Conservation (phyloP, 176 grass and related monocot species). For the Urochloa ruziziensis region DNA sequence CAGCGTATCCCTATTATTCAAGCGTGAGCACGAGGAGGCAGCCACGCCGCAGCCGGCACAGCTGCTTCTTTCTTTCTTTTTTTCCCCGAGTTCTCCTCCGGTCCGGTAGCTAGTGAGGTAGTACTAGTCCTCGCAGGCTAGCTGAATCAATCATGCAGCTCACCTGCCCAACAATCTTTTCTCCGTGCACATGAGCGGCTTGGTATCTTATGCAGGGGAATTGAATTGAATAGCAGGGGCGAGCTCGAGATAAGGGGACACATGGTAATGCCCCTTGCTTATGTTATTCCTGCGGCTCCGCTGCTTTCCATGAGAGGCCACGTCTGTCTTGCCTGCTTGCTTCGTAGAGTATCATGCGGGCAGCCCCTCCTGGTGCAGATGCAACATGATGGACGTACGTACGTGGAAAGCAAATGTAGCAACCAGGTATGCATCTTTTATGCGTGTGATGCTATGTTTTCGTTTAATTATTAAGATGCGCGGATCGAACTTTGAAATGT, state of each 20-base stretch:
- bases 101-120: no score
- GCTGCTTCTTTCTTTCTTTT: neutral
- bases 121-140: no score
- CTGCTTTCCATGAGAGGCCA: slow-evolving; percentile 42
- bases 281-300: slow-evolving; percentile 34
- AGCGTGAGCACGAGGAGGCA: slow-evolving; percentile 30
- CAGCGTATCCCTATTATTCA: neutral
- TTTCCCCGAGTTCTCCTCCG: neutral
- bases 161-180: slow-evolving; percentile 48
- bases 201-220: slow-evolving; percentile 13
- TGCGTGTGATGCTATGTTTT: neutral
- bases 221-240: slow-evolving; percentile 30
- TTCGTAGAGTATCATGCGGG: neutral
- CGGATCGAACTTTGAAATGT: neutral
- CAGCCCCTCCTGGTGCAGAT: neutral
- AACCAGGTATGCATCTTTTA: slow-evolving; percentile 4
- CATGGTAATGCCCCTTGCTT: slow-evolving; percentile 43
- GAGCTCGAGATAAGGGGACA: slow-evolving; percentile 45
- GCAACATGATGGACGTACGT: neutral
- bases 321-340: slow-evolving; percentile 42
- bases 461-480: no score
- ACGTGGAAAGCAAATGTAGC: slow-evolving; percentile 24
- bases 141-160: slow-evolving; percentile 39
- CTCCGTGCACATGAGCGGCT: slow-evolving; percentile 38
- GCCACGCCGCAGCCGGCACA: slow-evolving; percentile 20